Evolutionary conservation across 2,329 filamentous ascomycete genomes (phyloP).

Genomic region (Diplodia sapinea): DNA sequence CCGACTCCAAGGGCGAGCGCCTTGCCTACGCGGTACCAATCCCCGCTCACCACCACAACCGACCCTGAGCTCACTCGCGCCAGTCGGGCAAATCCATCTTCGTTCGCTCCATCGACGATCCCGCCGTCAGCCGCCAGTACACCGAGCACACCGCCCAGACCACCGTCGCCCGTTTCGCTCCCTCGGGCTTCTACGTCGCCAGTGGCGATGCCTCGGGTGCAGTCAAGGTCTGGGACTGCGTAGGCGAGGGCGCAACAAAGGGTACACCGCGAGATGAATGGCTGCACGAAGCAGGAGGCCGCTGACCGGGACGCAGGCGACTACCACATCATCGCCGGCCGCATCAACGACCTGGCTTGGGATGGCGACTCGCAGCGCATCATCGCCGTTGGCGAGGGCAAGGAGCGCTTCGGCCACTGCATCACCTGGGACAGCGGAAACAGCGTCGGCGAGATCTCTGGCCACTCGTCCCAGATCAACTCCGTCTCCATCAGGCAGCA

Average conservation of each 20-base stretch:
- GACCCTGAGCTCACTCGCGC: not conserved
- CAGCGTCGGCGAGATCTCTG: constrained; percentile 90
- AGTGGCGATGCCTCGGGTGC: constrained; percentile 85
- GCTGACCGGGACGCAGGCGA: constrained; percentile 61
- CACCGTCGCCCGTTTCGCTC: constrained; percentile 91
- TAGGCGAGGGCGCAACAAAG: constrained; percentile 85
- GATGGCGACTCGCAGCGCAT: constrained; percentile 96
- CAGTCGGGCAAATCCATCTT: constrained; percentile 97
- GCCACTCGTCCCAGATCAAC: constrained; percentile 90
- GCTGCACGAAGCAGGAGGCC: not conserved
- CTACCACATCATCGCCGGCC: constrained; percentile 90
- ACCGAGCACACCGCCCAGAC: constrained; percentile 87
- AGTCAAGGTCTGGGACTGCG: constrained; percentile 89
- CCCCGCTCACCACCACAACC: constrained; percentile 5
- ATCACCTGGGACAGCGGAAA: constrained; percentile 94
- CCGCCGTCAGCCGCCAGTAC: constrained; percentile 84
- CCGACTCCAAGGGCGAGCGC: constrained; percentile 86
- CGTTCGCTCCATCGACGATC: constrained; percentile 90
- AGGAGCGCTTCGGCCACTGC: constrained; percentile 90
- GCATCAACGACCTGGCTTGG: constrained; percentile 96
- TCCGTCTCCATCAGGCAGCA: constrained; percentile 87
- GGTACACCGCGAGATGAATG: constrained; percentile 47
- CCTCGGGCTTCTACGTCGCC: constrained; percentile 92
- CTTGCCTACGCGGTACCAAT: constrained; percentile 85
- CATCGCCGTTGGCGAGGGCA: constrained; percentile 94